A percentile compares a stretch with the other conserved stretches of the same genome.
These are phyloP conservation scores for Fraxinus sp. DNA, from an alignment of 305 asterid species.

Conservation along the genomic window DNA sequence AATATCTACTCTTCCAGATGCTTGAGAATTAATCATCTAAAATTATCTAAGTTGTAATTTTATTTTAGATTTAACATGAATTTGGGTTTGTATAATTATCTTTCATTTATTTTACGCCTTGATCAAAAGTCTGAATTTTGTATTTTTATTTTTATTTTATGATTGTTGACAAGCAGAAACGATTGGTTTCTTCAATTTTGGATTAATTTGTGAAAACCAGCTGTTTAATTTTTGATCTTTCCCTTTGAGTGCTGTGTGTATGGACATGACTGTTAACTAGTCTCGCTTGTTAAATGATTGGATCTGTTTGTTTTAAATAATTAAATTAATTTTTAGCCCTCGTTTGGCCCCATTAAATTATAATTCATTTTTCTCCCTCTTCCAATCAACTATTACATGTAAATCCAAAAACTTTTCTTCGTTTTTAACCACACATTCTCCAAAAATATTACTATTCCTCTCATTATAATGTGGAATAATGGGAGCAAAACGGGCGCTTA, in stretches of 20 bases:
- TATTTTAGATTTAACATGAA: neutral
- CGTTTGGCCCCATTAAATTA: neutral
- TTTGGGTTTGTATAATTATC: neutral
- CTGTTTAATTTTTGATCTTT: neutral
- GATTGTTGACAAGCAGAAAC: neutral
- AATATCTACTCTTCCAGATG: neutral
- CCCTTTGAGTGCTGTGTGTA: neutral
- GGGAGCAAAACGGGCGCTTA: neutral
- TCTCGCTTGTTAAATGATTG: neutral
- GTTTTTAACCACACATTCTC: neutral
- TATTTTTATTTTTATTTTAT: neutral
- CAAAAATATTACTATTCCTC: neutral
- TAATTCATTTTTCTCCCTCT: neutral
- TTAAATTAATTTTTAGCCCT: neutral
- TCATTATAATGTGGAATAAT: neutral
- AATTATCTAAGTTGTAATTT: neutral
- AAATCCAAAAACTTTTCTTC: neutral
- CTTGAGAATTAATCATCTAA: neutral
- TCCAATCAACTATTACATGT: neutral
- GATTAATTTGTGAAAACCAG: neutral
- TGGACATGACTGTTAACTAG: neutral
- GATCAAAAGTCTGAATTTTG: neutral
- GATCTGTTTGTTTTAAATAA: neutral
- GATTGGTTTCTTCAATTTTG: neutral
- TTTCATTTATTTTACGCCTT: neutral